A percentile compares a stretch with the other conserved stretches of the same genome.
These are phyloP conservation scores for Fagopyrum tataricum DNA, from an alignment of 148 eudicot species.

Conservation along the genomic window DNA sequence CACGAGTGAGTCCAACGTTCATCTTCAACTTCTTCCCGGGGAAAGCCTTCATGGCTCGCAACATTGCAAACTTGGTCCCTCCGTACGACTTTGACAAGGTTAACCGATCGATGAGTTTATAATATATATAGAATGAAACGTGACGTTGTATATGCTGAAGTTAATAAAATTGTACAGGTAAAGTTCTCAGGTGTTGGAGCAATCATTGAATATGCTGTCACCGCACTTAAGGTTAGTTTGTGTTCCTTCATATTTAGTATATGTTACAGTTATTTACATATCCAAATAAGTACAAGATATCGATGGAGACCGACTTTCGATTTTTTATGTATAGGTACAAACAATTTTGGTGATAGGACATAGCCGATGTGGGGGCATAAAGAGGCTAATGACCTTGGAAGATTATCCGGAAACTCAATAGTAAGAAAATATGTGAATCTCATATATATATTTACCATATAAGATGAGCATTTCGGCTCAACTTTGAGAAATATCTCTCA, in stretches of 20 bases:
- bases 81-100: slow-evolving; percentile 19
- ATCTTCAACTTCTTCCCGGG: slow-evolving; percentile 28
- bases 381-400: slow-evolving; percentile 13
- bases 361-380: slow-evolving; percentile 30
- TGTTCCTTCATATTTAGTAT: not conserved
- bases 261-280: not conserved
- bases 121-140: no score
- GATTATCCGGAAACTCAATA: slow-evolving; percentile 4
- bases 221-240: slow-evolving; percentile 9
- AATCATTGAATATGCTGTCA: slow-evolving; percentile 25
- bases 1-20: slow-evolving; percentile 32
- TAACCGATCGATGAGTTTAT: no score
- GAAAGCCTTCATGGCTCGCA: slow-evolving; percentile 30
- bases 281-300: not conserved
- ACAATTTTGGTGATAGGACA: slow-evolving; percentile 33
- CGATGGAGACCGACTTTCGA: not conserved
- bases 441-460: no score
- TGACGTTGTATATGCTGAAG: no score
- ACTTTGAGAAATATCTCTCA: no score
- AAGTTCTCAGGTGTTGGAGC: slow-evolving; percentile 20
- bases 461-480: no score
- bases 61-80: slow-evolving; percentile 33
- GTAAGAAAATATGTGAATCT: slow-evolving; percentile 10
- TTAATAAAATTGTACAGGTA: not conserved
- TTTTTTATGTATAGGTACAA: slow-evolving; percentile 13